Conservation (phyloP, 305 asterid genomes). For the Galium porrigens region DNA sequence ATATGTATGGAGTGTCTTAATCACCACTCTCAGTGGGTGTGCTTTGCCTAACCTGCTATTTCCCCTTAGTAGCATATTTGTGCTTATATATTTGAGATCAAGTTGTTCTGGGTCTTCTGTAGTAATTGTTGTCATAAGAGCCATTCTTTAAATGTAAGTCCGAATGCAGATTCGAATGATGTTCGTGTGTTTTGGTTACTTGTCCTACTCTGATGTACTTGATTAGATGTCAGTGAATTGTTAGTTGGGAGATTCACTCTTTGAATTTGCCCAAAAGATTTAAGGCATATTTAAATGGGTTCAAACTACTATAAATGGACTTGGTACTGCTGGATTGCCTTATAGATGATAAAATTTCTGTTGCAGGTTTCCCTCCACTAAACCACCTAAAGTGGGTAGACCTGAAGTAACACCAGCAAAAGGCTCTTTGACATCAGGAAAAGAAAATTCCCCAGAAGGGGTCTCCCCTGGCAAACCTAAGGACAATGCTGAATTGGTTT, state of each 20-base stretch:
- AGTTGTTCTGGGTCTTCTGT: neutral
- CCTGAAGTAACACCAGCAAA: slow-evolving; percentile 61
- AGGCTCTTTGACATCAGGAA: slow-evolving; percentile 41
- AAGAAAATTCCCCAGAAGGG: slow-evolving; percentile 28
- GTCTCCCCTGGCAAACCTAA: slow-evolving; percentile 40
- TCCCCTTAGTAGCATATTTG: neutral
- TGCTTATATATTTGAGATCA: neutral
- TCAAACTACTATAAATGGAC: neutral
- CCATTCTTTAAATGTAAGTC: neutral
- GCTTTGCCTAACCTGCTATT: neutral
- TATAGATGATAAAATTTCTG: slow-evolving; percentile 5
- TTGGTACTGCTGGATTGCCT: neutral
- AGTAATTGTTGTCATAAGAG: neutral
- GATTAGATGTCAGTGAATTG: neutral
- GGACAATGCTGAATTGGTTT: slow-evolving; percentile 44
- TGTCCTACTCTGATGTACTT: neutral
- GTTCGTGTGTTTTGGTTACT: neutral
- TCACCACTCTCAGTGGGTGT: neutral
- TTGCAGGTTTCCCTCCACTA: slow-evolving; percentile 54
- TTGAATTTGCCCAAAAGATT: neutral
- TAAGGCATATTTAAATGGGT: neutral
- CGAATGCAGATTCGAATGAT: neutral
- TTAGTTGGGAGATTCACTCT: neutral
- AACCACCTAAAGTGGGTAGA: slow-evolving; percentile 42
- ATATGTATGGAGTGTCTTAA: neutral